These are phyloP conservation scores for Dryadomyces quercivorus DNA, from an alignment of 2,329 filamentous ascomycete species.

Conservation along the genomic window DNA sequence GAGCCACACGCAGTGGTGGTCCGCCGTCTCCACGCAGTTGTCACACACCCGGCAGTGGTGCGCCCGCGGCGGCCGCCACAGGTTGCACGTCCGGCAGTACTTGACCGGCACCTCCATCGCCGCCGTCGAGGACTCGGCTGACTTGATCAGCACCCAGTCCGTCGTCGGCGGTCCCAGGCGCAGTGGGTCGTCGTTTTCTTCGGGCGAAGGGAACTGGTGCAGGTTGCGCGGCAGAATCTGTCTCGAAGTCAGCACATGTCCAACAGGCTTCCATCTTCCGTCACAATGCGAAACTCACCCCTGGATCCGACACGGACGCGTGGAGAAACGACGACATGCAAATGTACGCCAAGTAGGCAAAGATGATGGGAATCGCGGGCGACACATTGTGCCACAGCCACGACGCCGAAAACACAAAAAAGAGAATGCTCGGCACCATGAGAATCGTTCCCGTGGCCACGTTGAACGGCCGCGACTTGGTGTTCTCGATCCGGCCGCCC, in stretches of 20 bases:
- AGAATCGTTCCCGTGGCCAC: slow-evolving; percentile 72
- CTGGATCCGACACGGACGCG: slow-evolving; percentile 83
- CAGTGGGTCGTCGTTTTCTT: slow-evolving; percentile 69
- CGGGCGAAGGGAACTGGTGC: slow-evolving; percentile 69
- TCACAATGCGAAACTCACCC: slow-evolving; percentile 43
- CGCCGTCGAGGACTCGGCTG: slow-evolving; percentile 58
- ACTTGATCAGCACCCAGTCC: slow-evolving; percentile 87
- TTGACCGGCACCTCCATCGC: slow-evolving; percentile 98
- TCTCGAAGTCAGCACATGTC: too few relatives aligned
- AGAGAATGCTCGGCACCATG: slow-evolving; percentile 66
- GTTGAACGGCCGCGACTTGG: slow-evolving; percentile 77
- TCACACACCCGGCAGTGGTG: slow-evolving; percentile 96
- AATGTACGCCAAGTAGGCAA: slow-evolving; percentile 83
- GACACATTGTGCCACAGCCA: slow-evolving; percentile 82
- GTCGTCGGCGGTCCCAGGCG: slow-evolving; percentile 74
- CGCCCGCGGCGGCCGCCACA: slow-evolving; percentile 90
- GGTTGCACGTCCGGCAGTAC: slow-evolving; percentile 94
- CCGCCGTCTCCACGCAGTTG: slow-evolving; percentile 92
- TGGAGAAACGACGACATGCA: slow-evolving; percentile 90
- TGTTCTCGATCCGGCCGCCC: slow-evolving; percentile 78
- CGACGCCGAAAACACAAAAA: slow-evolving; percentile 73
- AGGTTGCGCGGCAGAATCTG: slow-evolving; percentile 88
- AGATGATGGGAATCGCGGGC: slow-evolving; percentile 77
- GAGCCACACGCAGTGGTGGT: slow-evolving; percentile 97
- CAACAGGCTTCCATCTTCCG: background rate